Evolutionary conservation across 2,329 filamentous ascomycete genomes (phyloP).

Genomic region (Ceratocystis destructans): DNA sequence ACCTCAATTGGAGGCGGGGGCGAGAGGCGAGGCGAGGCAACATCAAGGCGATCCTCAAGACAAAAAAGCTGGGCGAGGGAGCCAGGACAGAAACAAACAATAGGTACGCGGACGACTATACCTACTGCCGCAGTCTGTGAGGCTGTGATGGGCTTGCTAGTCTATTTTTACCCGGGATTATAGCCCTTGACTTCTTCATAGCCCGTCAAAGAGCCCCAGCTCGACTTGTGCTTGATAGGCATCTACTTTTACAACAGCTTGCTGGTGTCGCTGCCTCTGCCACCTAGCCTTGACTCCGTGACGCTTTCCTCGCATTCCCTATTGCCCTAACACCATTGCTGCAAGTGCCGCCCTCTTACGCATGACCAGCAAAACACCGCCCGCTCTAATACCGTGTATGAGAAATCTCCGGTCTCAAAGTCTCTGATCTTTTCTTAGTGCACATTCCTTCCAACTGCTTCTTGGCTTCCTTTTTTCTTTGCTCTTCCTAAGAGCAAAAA

Average conservation of each 20-base stretch:
- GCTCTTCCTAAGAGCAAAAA: background rate
- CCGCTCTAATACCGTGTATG: background rate
- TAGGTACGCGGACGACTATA: no score
- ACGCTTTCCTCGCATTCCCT: background rate
- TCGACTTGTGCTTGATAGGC: background rate
- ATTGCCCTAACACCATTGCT: background rate
- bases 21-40: background rate
- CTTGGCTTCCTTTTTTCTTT: background rate
- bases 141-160: background rate
- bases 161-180: conserved; percentile 5
- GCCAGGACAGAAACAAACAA: background rate
- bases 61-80: background rate
- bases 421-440: conserved; percentile 2
- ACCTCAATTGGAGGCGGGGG: background rate
- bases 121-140: background rate
- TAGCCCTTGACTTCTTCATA: background rate
- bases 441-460: background rate
- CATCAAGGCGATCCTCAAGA: background rate
- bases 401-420: conserved; percentile 6
- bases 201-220: background rate
- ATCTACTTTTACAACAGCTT: background rate
- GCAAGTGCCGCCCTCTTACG: background rate
- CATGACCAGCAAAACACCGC: background rate
- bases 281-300: background rate
- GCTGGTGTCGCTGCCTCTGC: background rate